Conservation (phyloP, 805 yeast genomes). For the Starmerella roubikii region DNA sequence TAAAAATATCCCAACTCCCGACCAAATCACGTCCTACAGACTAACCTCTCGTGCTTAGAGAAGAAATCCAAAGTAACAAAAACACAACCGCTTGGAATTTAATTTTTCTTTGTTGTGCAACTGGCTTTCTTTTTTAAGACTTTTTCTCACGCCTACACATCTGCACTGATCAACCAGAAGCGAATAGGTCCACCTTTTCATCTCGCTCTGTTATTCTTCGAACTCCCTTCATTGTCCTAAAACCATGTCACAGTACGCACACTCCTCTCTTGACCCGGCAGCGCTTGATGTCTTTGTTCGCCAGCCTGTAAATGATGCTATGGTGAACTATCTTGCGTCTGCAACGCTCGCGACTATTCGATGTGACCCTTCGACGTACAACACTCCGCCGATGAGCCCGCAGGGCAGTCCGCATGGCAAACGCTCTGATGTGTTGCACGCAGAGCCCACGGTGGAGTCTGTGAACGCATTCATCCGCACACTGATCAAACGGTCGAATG, state of each 20-base stretch:
- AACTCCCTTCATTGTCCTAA: neutral
- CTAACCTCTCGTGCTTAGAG: too few relatives aligned
- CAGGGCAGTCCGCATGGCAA: slow-evolving; percentile 4
- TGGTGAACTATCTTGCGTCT: slow-evolving; percentile 32
- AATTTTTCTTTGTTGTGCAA: too few relatives aligned
- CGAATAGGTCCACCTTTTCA: neutral
- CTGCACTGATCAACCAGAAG: neutral
- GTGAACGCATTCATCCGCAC: slow-evolving; percentile 47
- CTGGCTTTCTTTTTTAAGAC: neutral
- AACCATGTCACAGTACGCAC: neutral
- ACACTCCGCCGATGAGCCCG: slow-evolving; percentile 21
- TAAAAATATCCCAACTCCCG: too few relatives aligned
- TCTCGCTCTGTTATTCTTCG: neutral
- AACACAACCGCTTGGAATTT: too few relatives aligned
- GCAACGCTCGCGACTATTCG: slow-evolving; percentile 29
- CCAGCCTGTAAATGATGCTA: slow-evolving; percentile 30
- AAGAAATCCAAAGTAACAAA: too few relatives aligned
- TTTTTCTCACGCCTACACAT: neutral
- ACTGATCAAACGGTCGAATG: slow-evolving; percentile 69
- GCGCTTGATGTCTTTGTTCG: slow-evolving; percentile 32
- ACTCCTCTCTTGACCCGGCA: slow-evolving; percentile 19
- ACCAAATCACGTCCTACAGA: too few relatives aligned
- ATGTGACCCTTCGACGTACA: slow-evolving; percentile 24
- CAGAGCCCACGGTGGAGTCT: slow-evolving; percentile 24
- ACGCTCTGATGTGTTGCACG: slow-evolving; percentile 8